Conservation (phyloP, 108 stramenopile species). For the Fistulifera solaris region DNA sequence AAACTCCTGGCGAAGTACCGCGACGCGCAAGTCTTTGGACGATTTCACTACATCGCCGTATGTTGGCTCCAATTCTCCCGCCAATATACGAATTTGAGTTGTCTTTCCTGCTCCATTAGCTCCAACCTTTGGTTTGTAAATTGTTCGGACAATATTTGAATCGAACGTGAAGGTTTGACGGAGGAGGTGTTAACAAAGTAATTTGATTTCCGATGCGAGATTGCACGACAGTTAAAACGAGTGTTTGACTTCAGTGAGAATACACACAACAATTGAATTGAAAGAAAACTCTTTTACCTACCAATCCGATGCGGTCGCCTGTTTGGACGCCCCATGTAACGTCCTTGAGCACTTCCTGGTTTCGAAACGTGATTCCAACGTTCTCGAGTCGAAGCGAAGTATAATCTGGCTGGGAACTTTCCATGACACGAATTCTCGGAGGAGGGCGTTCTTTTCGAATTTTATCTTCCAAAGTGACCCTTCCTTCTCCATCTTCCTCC, state of each 20-base stretch:
- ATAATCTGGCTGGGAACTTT: slow-evolving; percentile 78
- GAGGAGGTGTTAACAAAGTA: no score
- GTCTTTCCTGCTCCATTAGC: slow-evolving; percentile 74
- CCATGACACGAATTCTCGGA: slow-evolving; percentile 86
- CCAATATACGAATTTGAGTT: slow-evolving; percentile 86
- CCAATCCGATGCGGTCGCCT: slow-evolving; percentile 90
- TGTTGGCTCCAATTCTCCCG: slow-evolving; percentile 91
- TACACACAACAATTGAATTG: not conserved
- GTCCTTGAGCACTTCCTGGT: slow-evolving; percentile 88
- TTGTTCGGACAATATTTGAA: no score
- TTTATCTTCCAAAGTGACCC: slow-evolving; percentile 81
- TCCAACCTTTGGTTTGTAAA: no score
- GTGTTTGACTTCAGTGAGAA: no score
- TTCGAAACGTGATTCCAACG: slow-evolving; percentile 86
- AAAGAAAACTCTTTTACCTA: slow-evolving; percentile 23
- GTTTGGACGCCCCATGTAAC: slow-evolving; percentile 94
- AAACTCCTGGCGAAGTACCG: slow-evolving; percentile 92
- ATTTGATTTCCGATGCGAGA: no score
- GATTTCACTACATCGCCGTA: slow-evolving; percentile 88
- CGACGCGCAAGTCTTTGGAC: slow-evolving; percentile 71
- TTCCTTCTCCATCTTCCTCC: slow-evolving; percentile 9
- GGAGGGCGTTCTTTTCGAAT: slow-evolving; percentile 89
- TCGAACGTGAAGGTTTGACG: no score
- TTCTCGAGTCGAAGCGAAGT: slow-evolving; percentile 82
- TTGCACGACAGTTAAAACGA: no score